These are phyloP conservation scores for Hortiboletus campestris DNA, from an alignment of 768 basidiomycete genomes.

Conservation along the genomic window DNA sequence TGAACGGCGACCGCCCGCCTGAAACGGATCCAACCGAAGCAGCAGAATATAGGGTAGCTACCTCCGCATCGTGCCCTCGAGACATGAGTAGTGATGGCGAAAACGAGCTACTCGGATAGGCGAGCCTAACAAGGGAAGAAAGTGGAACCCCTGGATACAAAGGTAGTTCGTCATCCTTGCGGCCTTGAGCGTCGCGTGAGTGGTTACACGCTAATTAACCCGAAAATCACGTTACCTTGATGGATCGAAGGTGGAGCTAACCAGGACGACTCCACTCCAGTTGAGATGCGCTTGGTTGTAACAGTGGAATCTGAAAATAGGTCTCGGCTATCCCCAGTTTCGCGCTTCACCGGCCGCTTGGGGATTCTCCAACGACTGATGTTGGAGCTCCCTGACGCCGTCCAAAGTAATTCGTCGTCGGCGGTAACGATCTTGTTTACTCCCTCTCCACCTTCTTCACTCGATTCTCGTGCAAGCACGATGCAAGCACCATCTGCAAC, in stretches of 20 bases:
- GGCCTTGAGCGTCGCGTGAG: slow-evolving; percentile 21
- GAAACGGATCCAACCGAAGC: slow-evolving; percentile 76
- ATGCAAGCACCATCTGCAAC: slow-evolving; percentile 89
- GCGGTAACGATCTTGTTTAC: slow-evolving; percentile 81
- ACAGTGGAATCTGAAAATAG: slow-evolving; percentile 10
- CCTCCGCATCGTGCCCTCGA: slow-evolving; percentile 66
- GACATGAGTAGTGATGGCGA: slow-evolving; percentile 34
- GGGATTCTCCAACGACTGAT: slow-evolving; percentile 80
- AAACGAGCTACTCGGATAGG: slow-evolving; percentile 65
- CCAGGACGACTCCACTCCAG: slow-evolving; percentile 18
- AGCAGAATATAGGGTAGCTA: slow-evolving; percentile 84
- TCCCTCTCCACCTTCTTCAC: slow-evolving; percentile 51
- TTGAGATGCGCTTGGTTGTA: slow-evolving; percentile 9
- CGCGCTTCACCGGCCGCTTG: slow-evolving; percentile 35
- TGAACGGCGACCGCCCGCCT: slow-evolving; percentile 37
- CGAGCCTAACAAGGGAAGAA: slow-evolving; percentile 64
- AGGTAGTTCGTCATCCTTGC: slow-evolving; percentile 22
- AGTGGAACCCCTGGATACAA: slow-evolving; percentile 65
- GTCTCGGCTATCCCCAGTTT: slow-evolving; percentile 14
- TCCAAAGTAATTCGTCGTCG: slow-evolving; percentile 88
- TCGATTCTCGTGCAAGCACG: slow-evolving; percentile 70
- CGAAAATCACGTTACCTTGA: slow-evolving; percentile 19
- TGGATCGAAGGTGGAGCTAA: slow-evolving; percentile 7
- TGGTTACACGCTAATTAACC: background rate
- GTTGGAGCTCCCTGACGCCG: slow-evolving; percentile 79